Conservation (phyloP, 176 grass and related monocot species). For the Oryza punctata region DNA sequence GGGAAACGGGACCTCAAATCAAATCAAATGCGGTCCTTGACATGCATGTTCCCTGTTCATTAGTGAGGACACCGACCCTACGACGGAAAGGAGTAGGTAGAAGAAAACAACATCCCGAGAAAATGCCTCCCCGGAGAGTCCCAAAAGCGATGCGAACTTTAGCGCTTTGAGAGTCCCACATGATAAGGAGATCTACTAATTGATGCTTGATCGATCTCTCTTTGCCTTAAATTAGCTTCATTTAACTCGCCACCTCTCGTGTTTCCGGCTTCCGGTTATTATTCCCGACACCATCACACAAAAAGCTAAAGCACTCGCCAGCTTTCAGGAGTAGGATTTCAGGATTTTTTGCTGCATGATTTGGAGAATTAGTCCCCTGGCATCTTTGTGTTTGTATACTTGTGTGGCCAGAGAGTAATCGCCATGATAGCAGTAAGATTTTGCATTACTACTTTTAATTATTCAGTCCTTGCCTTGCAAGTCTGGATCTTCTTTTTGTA, state of each 20-base stretch:
- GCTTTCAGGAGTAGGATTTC: background rate
- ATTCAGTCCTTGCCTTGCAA: slow-evolving; percentile 45
- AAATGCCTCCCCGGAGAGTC: slow-evolving; percentile 19
- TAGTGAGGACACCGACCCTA: slow-evolving; percentile 8
- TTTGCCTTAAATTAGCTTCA: background rate
- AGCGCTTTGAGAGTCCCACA: slow-evolving; percentile 2
- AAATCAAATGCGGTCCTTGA: background rate
- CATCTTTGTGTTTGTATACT: background rate
- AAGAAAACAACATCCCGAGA: slow-evolving; percentile 32
- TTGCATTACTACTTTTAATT: slow-evolving; percentile 1
- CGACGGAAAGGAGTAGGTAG: slow-evolving; percentile 22
- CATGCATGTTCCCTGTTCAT: slow-evolving; percentile 3
- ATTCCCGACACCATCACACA: slow-evolving; percentile 15
- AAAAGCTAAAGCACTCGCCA: background rate
- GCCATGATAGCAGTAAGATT: slow-evolving; percentile 23
- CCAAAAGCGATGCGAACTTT: slow-evolving; percentile 24
- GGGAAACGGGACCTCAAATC: background rate
- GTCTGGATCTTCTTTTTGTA: slow-evolving; percentile 30
- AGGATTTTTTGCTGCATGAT: slow-evolving; percentile 17
- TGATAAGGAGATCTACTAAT: background rate
- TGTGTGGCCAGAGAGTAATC: slow-evolving; percentile 20
- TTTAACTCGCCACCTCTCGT: background rate
- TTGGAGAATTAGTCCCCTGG: background rate
- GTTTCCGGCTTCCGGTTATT: slow-evolving; percentile 43
- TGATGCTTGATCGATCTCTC: background rate